These are phyloP conservation scores for Pseudogymnoascus destructans DNA, from an alignment of 2,329 filamentous ascomycete species.

Conservation along the genomic window DNA sequence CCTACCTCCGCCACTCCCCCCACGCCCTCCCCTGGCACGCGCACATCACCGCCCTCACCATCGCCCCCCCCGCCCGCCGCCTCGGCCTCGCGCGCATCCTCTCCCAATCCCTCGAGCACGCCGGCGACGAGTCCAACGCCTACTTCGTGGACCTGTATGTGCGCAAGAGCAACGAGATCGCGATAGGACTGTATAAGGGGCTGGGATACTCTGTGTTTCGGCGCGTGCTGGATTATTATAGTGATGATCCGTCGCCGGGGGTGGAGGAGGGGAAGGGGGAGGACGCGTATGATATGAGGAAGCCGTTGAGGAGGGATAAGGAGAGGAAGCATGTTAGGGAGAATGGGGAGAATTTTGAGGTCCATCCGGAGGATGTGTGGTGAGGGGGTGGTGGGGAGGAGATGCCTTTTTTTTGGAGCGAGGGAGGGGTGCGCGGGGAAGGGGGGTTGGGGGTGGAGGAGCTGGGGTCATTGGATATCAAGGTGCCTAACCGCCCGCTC, in stretches of 20 bases:
- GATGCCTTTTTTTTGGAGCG: background rate
- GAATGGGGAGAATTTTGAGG: conserved; percentile 65
- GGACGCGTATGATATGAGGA: conserved; percentile 96
- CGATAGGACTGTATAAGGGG: conserved; percentile 76
- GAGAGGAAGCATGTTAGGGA: conserved; percentile 63
- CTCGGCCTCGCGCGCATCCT: conserved; percentile 78
- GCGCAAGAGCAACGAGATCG: conserved; percentile 72
- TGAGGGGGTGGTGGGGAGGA: conserved; percentile 27
- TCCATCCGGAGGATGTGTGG: conserved; percentile 79
- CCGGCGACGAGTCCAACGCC: conserved; percentile 66
- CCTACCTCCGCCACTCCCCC: conserved; percentile 58
- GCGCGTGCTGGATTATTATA: conserved; percentile 84
- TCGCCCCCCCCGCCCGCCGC: conserved; percentile 73
- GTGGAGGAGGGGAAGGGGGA: conserved; percentile 60
- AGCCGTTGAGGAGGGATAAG: conserved; percentile 71
- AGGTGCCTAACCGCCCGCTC: background rate
- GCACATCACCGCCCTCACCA: conserved; percentile 90
- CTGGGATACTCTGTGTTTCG: conserved; percentile 90
- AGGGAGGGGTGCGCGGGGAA: background rate
- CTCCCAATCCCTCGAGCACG: conserved; percentile 67
- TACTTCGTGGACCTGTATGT: conserved; percentile 98
- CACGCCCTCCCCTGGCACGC: conserved; percentile 99
- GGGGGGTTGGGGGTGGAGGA: background rate
- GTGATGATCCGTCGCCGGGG: conserved; percentile 59
- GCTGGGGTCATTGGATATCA: background rate